Evolutionary conservation across 305 asterid genomes (phyloP).

Genomic region (Fraxinus albicans): DNA sequence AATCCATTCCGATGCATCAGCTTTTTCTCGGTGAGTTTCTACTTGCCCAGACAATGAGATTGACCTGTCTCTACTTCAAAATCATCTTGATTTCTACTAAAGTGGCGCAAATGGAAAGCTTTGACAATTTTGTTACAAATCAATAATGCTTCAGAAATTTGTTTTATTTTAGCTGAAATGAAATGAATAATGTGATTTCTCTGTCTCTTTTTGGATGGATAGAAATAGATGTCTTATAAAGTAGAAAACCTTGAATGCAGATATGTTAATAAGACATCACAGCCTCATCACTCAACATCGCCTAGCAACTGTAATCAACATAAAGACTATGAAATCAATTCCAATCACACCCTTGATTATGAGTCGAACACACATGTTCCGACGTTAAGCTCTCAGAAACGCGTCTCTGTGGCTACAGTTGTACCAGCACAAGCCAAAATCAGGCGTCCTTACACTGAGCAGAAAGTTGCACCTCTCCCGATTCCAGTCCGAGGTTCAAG

Average conservation of each 20-base stretch:
- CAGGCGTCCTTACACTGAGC: constrained; percentile 25
- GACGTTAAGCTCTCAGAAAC: constrained; percentile 29
- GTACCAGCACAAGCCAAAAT: constrained; percentile 42
- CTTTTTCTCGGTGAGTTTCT: constrained; percentile 83
- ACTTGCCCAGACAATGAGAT: background rate
- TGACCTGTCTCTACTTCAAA: background rate
- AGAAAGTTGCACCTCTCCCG: constrained; percentile 29
- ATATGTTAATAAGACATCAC: constrained; percentile 56
- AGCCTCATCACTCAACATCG: constrained; percentile 37
- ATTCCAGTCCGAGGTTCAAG: constrained; percentile 35
- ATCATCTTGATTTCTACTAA: background rate
- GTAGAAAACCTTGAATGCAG: constrained; percentile 40
- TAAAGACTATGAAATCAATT: constrained; percentile 46
- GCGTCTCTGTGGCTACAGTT: constrained; percentile 21
- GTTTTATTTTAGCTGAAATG: background rate
- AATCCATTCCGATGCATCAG: constrained; percentile 87
- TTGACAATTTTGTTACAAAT: background rate
- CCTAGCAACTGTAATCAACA: constrained; percentile 54
- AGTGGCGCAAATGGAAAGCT: background rate
- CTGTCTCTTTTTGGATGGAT: background rate
- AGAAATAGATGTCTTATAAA: constrained; percentile 9
- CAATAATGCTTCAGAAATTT: background rate
- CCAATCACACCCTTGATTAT: constrained; percentile 37
- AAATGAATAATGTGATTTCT: background rate
- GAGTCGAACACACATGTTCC: constrained; percentile 42